Evolutionary conservation across 2,329 filamentous ascomycete genomes (phyloP).

Genomic region (Chaetothyriales sp.): DNA sequence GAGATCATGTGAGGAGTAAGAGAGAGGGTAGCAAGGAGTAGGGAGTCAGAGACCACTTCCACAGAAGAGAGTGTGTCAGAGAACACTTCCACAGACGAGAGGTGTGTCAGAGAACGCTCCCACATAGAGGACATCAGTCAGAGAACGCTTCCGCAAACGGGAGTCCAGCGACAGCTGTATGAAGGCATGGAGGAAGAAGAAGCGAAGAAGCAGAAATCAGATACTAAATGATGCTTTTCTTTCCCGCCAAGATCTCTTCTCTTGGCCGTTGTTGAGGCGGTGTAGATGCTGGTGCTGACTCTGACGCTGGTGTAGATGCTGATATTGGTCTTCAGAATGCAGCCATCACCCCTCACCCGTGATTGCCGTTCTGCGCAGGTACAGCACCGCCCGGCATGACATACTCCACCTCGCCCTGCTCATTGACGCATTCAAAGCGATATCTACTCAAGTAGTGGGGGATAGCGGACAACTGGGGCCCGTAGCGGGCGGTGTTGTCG

Average conservation of each 20-base stretch:
- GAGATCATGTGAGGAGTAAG: not conserved
- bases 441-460: slow-evolving; percentile 88
- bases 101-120: not conserved
- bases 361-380: slow-evolving; percentile 1
- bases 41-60: not conserved
- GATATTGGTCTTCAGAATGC: not conserved
- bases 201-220: not conserved
- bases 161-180: not conserved
- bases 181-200: not conserved
- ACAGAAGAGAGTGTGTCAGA: too few relatives aligned
- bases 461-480: slow-evolving; percentile 88
- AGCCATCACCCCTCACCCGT: not conserved
- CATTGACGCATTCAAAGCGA: slow-evolving; percentile 95
- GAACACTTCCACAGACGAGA: too few relatives aligned
- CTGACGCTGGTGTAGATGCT: not conserved
- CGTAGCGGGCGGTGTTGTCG: slow-evolving; percentile 89
- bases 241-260: too few relatives aligned
- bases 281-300: not conserved
- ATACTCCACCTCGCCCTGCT: slow-evolving; percentile 74
- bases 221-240: not conserved
- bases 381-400: slow-evolving; percentile 51
- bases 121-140: too few relatives aligned
- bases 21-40: not conserved
- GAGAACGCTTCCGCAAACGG: not conserved
- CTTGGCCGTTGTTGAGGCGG: not conserved